Base-by-base conservation (phyloP, 1,139 yeast species). In the Suhomyces panamericanus region DNA sequence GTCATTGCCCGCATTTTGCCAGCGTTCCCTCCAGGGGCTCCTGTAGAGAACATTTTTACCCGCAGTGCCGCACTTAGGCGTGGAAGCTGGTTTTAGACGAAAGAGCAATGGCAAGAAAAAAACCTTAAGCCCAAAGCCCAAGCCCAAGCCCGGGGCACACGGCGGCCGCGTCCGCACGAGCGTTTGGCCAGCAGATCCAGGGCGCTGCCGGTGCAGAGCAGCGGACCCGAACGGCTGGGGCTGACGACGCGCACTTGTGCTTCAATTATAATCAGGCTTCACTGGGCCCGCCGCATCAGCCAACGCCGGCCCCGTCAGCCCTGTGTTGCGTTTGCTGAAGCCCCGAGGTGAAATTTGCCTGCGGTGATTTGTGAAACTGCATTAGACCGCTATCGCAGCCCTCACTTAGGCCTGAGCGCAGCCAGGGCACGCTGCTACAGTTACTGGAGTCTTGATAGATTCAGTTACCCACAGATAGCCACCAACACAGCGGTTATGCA, bases 61-160 rank as follows among this genome's bases (percentile, higher is more conserved):
- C 38, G 29, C 29, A 26, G 28, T 16, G 15, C 27, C 22, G 36
- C 36, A 34, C 12, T 6, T 24, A 14, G 32, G 36, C 29, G 36
- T 34, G 29, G 36, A 34, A 34, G 36, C 36, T 14, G 36, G 16
- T 34, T 34, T 34, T 34, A 34, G 36, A 34, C 29, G 36, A 27
- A 34, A n/a, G 36, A 6, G 29, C 36, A 34, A 22, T 10, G 27
- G n/a, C 29, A 34, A 34, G 36, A 34, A 34, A 34, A 20, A 34
- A 34, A 34, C 36, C 29, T 24, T 24, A 27, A 24, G 29, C 26
- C 28, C n/a, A 22, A n/a, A 24, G 15, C 20, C 24, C 24, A 20
- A 6, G 9, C 24, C 24, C 7, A 20, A 20, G 24, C 24, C 24
- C 24, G 4, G 24, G 24, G 24, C 24, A 20, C 24, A 20, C 24